phyloP scores from a whole-genome alignment of 208 protist genomes.

The Trypanosoma lewisi region DNA sequence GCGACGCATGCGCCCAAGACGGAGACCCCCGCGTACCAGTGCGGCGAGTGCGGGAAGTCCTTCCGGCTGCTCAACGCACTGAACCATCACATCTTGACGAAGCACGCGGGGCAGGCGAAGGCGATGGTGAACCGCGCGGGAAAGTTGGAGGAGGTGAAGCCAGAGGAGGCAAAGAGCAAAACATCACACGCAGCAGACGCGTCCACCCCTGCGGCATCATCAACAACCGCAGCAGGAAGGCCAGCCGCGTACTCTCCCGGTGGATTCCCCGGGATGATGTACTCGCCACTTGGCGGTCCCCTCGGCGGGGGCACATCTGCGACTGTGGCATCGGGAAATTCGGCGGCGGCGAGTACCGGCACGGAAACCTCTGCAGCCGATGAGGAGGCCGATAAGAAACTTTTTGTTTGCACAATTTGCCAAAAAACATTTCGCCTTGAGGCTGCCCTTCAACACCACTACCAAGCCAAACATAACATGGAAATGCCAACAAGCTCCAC shows the following conservation, averaged over 20 bases:
- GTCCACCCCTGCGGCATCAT: neutral
- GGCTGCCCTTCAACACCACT: slow-evolving; percentile 87
- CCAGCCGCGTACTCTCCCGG: neutral
- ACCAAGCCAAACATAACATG: slow-evolving; percentile 89
- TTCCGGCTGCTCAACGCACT: slow-evolving; percentile 88
- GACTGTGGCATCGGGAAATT: slow-evolving; percentile 3
- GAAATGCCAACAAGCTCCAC: slow-evolving; percentile 45
- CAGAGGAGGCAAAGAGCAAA: slow-evolving; percentile 22
- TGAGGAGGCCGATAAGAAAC: slow-evolving; percentile 49
- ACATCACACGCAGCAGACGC: slow-evolving; percentile 10
- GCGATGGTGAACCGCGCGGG: slow-evolving; percentile 59
- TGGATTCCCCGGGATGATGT: slow-evolving; percentile 29
- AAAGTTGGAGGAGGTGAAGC: slow-evolving; percentile 43
- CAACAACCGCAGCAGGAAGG: slow-evolving; percentile 5
- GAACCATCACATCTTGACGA: slow-evolving; percentile 88
- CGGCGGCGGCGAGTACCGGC: neutral
- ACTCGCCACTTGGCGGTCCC: slow-evolving; percentile 22
- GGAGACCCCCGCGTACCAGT: slow-evolving; percentile 61
- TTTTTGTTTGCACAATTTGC: slow-evolving; percentile 85
- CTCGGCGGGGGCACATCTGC: slow-evolving; percentile 2
- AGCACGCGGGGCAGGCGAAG: slow-evolving; percentile 72
- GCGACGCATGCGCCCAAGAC: slow-evolving; percentile 18
- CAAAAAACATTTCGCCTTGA: slow-evolving; percentile 87
- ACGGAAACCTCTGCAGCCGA: slow-evolving; percentile 12
- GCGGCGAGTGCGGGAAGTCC: slow-evolving; percentile 74